Evolutionary conservation across 164 flowering plant species (phyloP), one percentile per base, ranked within the genome.

Genomic region (Nymphaea thermarum): DNA sequence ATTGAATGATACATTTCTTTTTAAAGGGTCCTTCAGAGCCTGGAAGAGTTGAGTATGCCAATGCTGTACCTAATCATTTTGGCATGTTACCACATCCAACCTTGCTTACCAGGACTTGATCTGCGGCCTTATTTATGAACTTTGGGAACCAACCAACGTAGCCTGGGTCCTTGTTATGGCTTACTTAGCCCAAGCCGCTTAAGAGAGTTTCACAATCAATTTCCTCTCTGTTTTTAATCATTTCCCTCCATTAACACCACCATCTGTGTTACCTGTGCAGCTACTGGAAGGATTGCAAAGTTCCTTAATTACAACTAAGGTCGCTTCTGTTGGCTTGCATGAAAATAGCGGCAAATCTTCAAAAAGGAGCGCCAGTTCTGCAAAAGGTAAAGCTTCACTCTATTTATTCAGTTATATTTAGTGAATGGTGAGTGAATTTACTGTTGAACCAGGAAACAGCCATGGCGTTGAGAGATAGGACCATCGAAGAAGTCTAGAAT

Each of bases 271-370:
- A 51, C 14, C 14, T 42, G 42, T 72, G 43, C 81, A 79, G 81
- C 72, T 79, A 44, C 71, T 79, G 60, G 81, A 79, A 71, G 81
- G 81, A 25, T 41, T 79, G 43, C 79, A 79, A 60, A 76, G 81
- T 66, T 76, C 81, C 25, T 60, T 74, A 51, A 79, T 62, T 11
- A 62, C 72, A 41, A 45, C 81, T 17, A 79, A 79, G 72, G 69
- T 76, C 43, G 75, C 81, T 43, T 17, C 71, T 4, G 42, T 8
- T 62, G 68, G 61, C 44, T 67, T 75, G 47, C 81, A 73, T 74
- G 81, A 70, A 62, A 79, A 70, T 63, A 71, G 76, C 53, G 51
- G 64, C 16, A 79, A 70, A 51, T 51, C 57, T 51, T 51, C 57
- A 10, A 51, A 51, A 10, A 8, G 8, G 57, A 51, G 3, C 14